Evolutionary conservation across 257 asterid genomes (phyloP).

Genomic region (Ophiorrhiza pumila): DNA sequence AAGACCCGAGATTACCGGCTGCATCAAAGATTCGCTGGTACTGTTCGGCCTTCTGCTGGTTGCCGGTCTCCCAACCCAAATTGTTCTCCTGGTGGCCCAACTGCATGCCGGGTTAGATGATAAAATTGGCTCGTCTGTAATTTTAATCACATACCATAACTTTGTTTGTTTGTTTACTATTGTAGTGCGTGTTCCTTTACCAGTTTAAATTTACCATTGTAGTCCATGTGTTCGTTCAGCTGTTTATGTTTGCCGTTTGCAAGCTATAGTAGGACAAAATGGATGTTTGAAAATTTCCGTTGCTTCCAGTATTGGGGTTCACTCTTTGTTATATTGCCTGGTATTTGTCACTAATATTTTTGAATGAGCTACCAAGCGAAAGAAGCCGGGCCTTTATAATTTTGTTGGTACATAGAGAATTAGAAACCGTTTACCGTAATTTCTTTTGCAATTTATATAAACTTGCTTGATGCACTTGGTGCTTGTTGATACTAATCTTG

Average conservation of each 20-base stretch:
- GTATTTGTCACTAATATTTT: background rate
- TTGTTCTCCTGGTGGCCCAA: constrained; percentile 72
- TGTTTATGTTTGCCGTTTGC: background rate
- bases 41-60: constrained; percentile 52
- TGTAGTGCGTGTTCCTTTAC: background rate
- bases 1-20: constrained; percentile 55
- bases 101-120: constrained; percentile 83
- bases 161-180: background rate
- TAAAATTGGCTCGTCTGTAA: constrained; percentile 21
- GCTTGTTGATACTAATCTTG: no score
- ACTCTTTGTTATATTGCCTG: background rate
- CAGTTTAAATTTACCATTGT: background rate
- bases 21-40: constrained; percentile 56
- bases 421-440: background rate
- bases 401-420: background rate
- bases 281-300: background rate
- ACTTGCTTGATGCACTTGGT: no score
- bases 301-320: background rate
- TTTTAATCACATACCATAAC: constrained; percentile 1
- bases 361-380: no score
- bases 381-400: no score
- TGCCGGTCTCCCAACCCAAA: constrained; percentile 68
- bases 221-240: background rate
- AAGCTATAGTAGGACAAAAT: background rate
- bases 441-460: no score